Base-by-base conservation (phyloP, 176 grass and related monocot species). In the Otatea glauca region DNA sequence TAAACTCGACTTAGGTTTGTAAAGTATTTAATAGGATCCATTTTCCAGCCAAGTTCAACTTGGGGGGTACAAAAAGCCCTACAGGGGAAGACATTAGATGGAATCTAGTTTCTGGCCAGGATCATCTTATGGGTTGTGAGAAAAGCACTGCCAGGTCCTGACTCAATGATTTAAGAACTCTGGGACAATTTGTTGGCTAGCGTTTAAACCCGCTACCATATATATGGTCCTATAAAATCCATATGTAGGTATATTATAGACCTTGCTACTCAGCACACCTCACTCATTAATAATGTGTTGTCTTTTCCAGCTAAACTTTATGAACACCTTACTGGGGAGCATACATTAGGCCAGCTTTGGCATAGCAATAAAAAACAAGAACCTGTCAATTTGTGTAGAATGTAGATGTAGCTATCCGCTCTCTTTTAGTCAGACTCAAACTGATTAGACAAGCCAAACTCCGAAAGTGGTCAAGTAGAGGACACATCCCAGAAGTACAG, bases 221-320 rank as follows among this genome's bases (percentile, higher is more conserved):
- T 50, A 32, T 8, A 35, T 37, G n/a, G 43, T 48, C 56, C 25
- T 72, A 38, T 37, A 20, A 74, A 82, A 82, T 5, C 54, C 70
- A 51, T 74, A 37, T 13, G 37, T 25, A 74, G 5, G 42, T 74
- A 38, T 12, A 83, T 64, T 72, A 45, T 61, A 82, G 20, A 38
- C 70, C 43, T 83, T 16, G 81, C 29, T 74, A 41, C 72, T 85
- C 61, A 27, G 7, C 45, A 68, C 4, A 38, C 21, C 51, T 76
- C 15, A 25, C 8, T 65, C 21, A 67, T 24, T 50, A 49, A 21
- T 75, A 9, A 9, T 53, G 44, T 64, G 50, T 32, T 44, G 23
- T 38, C 32, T 73, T 84, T 62, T 39, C 29, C 43, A 65, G 29
- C 8, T 25, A 65, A 27, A 73, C 12, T 75, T 72, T 39, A 32